Percentiles rank a stretch among this genome's conserved stretches.
phyloP scores from a whole-genome alignment of 1,139 yeast genomes.

The Sugiyamaella xylanicola region DNA sequence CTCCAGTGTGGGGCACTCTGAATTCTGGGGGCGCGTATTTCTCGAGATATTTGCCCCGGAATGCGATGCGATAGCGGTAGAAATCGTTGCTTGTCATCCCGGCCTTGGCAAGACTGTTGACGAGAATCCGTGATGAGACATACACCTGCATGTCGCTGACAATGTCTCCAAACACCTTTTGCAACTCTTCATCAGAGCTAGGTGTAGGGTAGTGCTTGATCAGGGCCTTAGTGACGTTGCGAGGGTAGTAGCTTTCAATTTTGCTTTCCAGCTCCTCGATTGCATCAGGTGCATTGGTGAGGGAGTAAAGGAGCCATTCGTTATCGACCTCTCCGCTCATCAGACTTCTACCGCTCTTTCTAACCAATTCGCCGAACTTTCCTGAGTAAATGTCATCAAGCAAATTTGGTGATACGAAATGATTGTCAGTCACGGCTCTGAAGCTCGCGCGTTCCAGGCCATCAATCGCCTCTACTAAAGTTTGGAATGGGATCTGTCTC shows the following conservation, averaged over 20 bases:
- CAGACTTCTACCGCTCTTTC: conserved; percentile 36
- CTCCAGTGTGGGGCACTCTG: conserved; percentile 44
- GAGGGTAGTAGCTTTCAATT: conserved; percentile 46
- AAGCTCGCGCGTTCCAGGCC: conserved; percentile 44
- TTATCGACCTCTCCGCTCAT: conserved; percentile 47
- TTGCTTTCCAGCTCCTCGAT: conserved; percentile 62
- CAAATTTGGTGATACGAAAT: conserved; percentile 40
- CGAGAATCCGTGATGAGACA: conserved; percentile 43
- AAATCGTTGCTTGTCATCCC: conserved; percentile 39
- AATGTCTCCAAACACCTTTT: conserved; percentile 41
- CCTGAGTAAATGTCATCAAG: conserved; percentile 43
- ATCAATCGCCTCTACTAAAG: conserved; percentile 40
- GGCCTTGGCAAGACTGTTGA: conserved; percentile 36
- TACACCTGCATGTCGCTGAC: conserved; percentile 48
- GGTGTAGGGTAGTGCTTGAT: conserved; percentile 37
- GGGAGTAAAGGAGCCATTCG: conserved; percentile 43
- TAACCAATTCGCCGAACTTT: conserved; percentile 39
- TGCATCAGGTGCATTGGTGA: conserved; percentile 52
- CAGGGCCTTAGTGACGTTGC: conserved; percentile 38
- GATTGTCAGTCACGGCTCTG: conserved; percentile 46
- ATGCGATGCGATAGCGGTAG: conserved; percentile 42
- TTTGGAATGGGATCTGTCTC: conserved; percentile 32
- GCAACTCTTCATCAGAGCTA: conserved; percentile 25
- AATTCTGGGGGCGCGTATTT: conserved; percentile 35
- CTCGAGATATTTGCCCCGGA: conserved; percentile 41